Evolutionary conservation across 2,329 filamentous ascomycete genomes (phyloP).

Genomic region (Westerdykella aurantiaca): DNA sequence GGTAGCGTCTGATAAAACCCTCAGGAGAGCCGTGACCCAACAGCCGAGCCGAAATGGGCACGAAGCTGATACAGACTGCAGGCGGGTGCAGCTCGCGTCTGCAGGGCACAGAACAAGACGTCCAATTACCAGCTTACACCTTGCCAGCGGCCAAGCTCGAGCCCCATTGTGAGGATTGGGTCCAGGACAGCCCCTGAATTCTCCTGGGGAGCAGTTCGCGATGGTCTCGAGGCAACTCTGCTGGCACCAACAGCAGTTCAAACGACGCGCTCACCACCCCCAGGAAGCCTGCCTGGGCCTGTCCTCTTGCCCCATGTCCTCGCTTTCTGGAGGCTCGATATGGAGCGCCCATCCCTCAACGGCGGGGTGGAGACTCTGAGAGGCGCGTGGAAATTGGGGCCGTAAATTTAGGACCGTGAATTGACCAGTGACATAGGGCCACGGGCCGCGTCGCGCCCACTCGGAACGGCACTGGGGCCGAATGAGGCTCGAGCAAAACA

Average conservation of each 20-base stretch:
- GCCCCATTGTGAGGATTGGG: constrained; percentile 4
- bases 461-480: not conserved
- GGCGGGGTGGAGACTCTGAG: constrained; percentile 19
- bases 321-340: constrained; percentile 22
- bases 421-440: constrained; percentile 28
- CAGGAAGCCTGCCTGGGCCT: constrained; percentile 4
- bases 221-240: too few relatives aligned
- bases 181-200: not conserved
- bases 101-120: constrained; percentile 15
- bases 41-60: constrained; percentile 18
- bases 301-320: constrained; percentile 18
- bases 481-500: too few relatives aligned
- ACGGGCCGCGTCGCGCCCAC: constrained; percentile 16
- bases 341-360: constrained; percentile 1
- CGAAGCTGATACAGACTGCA: constrained; percentile 25
- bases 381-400: constrained; percentile 22
- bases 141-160: constrained; percentile 23
- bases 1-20: constrained; percentile 20
- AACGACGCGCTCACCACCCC: constrained; percentile 12
- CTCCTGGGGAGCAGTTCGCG: constrained; percentile 11
- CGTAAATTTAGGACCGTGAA: constrained; percentile 19
- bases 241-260: too few relatives aligned
- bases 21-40: constrained; percentile 21
- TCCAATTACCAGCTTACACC: constrained; percentile 26
- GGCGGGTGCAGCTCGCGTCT: constrained; percentile 21